Evolutionary conservation across 768 basidiomycete genomes (phyloP), one percentile per base, ranked within the genome.

Genomic region (Boletus pseudopeckii): DNA sequence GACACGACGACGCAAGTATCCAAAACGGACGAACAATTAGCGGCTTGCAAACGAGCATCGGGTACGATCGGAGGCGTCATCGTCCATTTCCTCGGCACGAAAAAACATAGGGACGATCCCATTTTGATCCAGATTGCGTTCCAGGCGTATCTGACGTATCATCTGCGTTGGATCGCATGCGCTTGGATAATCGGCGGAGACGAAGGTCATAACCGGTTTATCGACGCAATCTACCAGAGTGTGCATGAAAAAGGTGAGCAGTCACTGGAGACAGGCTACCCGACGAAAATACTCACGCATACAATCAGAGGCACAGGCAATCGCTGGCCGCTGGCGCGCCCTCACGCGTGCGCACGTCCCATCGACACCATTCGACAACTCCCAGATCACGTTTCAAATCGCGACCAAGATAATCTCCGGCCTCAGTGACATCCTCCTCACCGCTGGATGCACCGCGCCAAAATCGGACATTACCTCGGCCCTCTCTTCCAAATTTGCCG

Each of bases 301-400:
- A 28, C 24, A 8, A 37, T 33, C 55, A 79, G 77, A 77, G 60
- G 72, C 72, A 38, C 76, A 78, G 52, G 71, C 77, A 5, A 68
- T 78, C 34, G 69, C 76, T 5, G 74, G 75, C 26, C 66, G 75
- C 49, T 79, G 77, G 77, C 72, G 77, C 2, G 71, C 76, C 14
- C 58, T 78, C 37, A 77, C 77, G 3, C 71, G 69, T 5, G 55
- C 51, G 7, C 65, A 71, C n/a, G 58, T 68, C 34, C 68, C 71
- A 11, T 59, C 54, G 10, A 57, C 57, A 4, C 40, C 61, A 20
- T 45, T 59, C 17, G 66, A 70, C 15, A 59, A 65, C 9, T 24
- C 56, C 1, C 66, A 68, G 17, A 43, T 68, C 14, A 58, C 55
- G 13, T 61, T 52, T n/a, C 58, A 70, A 24, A 57, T 68, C 17